Base-by-base conservation (phyloP, 768 basidiomycete species). In the Lactarius tabidus region DNA sequence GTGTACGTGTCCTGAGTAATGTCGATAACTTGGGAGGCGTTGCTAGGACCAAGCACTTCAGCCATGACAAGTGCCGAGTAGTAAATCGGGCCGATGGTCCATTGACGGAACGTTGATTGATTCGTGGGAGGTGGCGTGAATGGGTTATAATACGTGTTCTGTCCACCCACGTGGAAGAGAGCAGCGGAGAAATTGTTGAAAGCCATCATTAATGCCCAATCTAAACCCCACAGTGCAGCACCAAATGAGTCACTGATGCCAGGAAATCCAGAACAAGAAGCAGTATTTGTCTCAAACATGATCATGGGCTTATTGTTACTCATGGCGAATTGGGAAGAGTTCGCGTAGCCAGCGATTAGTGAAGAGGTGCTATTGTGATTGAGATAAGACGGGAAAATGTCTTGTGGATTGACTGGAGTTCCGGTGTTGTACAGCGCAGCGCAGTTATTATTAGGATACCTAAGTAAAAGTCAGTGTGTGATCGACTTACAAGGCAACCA, bases 1-100 rank as follows among this genome's bases (percentile, higher is more conserved):
- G 87, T 88, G 67, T 76, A 83, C 17, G 70, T 71, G 69, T 83
- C 84, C 55, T 80, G 79, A n/a, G 73, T 73, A 36, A 90, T 78
- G 74, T 93, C 91, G 38, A 89, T 75, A 35, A 93, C 79, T 65
- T 84, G 88, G 1, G 88, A 84, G 1, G 74, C 77, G 74, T 86
- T 86, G 45, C 83, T 82, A 53, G 80, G 77, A n/a, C 89, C 90
- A 36, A 93, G 79, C 4, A 82, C 79, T 73, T 93, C 91, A 1
- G 90, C 83, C 45, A 89, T 78, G 67, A 87, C 80, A 29, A 95
- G 75, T 1, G 86, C 80, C 1, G 91, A 81, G 74, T 93, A 93
- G 77, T 89, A 91, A 53, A 88, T 75, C 0, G 88, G 82, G 3
- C 89, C 89, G 43, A 89, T 79, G 1, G 88, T 88, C 90, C 90